These are phyloP conservation scores for Saprolegnia diclina DNA, from an alignment of 352 stramenopile genomes.

Conservation along the genomic window DNA sequence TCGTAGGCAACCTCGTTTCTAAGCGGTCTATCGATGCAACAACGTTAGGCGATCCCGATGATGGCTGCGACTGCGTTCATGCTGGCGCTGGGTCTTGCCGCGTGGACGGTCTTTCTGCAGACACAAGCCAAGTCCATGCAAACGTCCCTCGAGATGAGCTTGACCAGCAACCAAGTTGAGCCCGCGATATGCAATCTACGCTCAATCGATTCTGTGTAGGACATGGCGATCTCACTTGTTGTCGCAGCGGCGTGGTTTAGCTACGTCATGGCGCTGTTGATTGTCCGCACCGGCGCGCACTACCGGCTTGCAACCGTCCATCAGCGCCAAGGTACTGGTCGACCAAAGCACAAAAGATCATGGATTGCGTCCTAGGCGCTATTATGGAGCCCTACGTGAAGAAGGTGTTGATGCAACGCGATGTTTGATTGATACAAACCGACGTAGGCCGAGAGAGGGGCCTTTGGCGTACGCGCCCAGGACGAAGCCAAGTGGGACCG, in stretches of 20 bases:
- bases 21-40: too few species aligned
- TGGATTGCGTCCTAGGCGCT: not conserved
- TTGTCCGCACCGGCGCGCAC: not conserved
- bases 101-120: not conserved
- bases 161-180: not conserved
- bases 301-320: not conserved
- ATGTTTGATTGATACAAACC: not conserved
- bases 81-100: not conserved
- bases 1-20: too few species aligned
- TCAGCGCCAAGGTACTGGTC: not conserved
- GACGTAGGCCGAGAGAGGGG: not conserved
- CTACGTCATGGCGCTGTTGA: not conserved
- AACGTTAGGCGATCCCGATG: not conserved
- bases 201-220: not conserved
- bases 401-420: not conserved
- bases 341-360: too few species aligned
- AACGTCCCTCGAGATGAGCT: not conserved
- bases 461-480: not conserved
- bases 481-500: not conserved
- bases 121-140: not conserved
- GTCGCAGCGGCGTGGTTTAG: not conserved
- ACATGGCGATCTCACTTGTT: not conserved
- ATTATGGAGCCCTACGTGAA: not conserved
- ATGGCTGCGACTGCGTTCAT: not conserved
- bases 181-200: not conserved